Base-by-base conservation (phyloP, 2,329 filamentous ascomycete species). In the Cladosporium sp. region DNA sequence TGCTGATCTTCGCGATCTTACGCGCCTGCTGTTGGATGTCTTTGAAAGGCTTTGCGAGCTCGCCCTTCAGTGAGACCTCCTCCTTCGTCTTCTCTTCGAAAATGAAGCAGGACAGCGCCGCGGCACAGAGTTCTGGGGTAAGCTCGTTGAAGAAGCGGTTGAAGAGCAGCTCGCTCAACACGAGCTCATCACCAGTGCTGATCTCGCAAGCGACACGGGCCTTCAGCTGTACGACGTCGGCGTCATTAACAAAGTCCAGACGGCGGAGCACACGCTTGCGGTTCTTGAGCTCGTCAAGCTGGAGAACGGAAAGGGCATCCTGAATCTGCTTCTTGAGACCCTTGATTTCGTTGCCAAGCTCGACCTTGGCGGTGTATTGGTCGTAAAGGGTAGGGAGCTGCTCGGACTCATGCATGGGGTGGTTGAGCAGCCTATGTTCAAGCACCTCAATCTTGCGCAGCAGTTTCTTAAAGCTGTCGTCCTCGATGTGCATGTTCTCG, bases 61-160 rank as follows among this genome's bases (percentile, higher is more conserved):
- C 90, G 65, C 97, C 91, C 67, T 88, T 88, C 49, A 97, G 79
- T 6, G 76, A 66, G 13, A 85, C 82, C 3, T 84, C 78, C 12
- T 92, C 86, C 66, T 93, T 89, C 48, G 90, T 86, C 79, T 95
- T 96, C 76, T 99, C 94, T 70, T 99, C 95, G 65, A 97, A 97
- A 63, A 99, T 94, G 76, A 99, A 97, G 69, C 90, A 92, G 66
- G 90, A 95, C 59, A 99, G 81, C 5, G 92, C 85, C 0, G 93
- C 84, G 1, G 94, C 94, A 66, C 88, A 90, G 64, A 93, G 83
- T 73, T 97, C 93, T 0, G 94, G 91, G 0, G 86, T 86, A 42
- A 97, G 78, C 70, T 97, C 92, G 71, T 97, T 99, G 82, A 99
- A 99, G 81, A 97, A 97, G 37, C 92, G 85, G 73, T 97, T 95